These are phyloP conservation scores for Priceomyces medius DNA, from an alignment of 805 yeast genomes.

Conservation along the genomic window DNA sequence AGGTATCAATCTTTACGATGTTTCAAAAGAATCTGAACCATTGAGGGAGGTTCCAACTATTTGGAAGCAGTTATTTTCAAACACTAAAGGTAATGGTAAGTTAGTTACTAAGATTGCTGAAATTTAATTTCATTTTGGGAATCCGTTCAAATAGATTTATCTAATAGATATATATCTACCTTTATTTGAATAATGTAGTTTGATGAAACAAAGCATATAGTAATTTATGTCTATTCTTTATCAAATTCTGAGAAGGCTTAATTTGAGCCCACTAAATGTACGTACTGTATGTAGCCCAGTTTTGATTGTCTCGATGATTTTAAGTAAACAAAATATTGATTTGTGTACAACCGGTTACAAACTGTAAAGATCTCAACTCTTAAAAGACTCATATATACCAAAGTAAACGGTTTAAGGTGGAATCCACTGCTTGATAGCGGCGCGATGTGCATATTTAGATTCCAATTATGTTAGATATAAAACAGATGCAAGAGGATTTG, in stretches of 20 bases:
- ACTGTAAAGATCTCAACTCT: neutral
- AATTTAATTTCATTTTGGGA: neutral
- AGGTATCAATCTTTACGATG: constrained; percentile 39
- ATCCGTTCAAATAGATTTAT: too few relatives aligned
- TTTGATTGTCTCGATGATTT: too few relatives aligned
- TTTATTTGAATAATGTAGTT: too few relatives aligned
- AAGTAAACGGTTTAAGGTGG: too few relatives aligned
- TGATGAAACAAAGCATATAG: too few relatives aligned
- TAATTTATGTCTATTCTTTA: too few relatives aligned
- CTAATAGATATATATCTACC: too few relatives aligned
- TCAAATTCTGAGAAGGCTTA: too few relatives aligned
- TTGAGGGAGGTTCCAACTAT: constrained; percentile 45
- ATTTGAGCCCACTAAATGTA: too few relatives aligned
- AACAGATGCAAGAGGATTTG: neutral
- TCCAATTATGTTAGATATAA: neutral
- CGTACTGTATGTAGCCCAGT: too few relatives aligned
- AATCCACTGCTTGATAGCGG: too few relatives aligned
- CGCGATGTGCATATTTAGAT: neutral
- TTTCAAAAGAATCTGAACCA: constrained; percentile 29
- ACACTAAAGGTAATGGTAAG: constrained; percentile 49
- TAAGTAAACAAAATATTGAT: constrained; percentile 1
- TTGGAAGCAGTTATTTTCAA: constrained; percentile 48
- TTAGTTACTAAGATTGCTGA: constrained; percentile 44
- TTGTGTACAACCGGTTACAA: neutral
- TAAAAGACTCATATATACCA: neutral